phyloP scores from a whole-genome alignment of 2,329 filamentous ascomycete genomes.

The Pleochaeta shiraiana region DNA sequence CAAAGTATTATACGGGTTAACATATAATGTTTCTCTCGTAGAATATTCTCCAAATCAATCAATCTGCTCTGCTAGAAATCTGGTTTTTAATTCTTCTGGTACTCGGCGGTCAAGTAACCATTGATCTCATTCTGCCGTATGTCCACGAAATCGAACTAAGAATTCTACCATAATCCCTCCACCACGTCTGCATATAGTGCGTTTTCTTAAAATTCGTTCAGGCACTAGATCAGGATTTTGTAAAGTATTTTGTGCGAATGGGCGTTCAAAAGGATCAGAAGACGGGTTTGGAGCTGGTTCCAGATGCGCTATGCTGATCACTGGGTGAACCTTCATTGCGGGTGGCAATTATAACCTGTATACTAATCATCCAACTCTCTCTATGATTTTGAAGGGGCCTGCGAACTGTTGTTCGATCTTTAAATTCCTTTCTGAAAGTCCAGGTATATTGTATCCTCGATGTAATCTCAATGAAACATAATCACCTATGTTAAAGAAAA shows the following conservation, averaged over 20 bases:
- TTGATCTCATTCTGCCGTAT: neutral
- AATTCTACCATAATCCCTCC: neutral
- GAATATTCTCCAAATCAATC: neutral
- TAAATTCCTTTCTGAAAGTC: neutral
- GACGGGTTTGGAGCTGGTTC: neutral
- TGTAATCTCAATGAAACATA: neutral
- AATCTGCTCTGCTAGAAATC: neutral
- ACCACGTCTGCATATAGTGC: neutral
- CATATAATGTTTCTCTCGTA: neutral
- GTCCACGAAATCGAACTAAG: neutral
- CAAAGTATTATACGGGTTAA: neutral
- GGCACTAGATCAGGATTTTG: neutral
- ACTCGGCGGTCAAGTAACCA: neutral
- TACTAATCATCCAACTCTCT: neutral
- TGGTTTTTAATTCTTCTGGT: neutral
- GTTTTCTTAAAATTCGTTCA: neutral
- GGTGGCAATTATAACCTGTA: neutral
- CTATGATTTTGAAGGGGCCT: neutral
- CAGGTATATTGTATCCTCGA: neutral
- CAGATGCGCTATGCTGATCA: neutral
- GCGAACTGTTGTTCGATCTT: slow-evolving; percentile 1
- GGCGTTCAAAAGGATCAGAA: neutral
- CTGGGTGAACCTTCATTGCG: too few species aligned
- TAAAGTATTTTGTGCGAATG: neutral
- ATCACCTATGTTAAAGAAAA: neutral